Conservation (phyloP, 495 filamentous ascomycete species). For the Corynascus novoguineensis region DNA sequence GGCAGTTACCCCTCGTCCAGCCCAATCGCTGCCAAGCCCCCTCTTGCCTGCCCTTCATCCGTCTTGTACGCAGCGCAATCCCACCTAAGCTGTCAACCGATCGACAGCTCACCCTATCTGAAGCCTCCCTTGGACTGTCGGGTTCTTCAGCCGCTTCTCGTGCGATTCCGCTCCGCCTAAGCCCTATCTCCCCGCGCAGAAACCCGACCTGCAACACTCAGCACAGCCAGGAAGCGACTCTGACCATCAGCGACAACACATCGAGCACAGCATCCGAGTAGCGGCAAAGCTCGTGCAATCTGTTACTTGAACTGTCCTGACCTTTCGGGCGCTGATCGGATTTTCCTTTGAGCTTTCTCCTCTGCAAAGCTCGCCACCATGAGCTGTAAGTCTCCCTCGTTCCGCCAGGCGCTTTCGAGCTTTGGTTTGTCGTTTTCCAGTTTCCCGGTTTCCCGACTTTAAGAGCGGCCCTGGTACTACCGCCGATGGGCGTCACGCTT, state of each 20-base stretch:
- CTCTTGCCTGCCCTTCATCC: slow-evolving; percentile 10
- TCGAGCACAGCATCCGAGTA: not conserved
- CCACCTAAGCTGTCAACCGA: slow-evolving; percentile 3
- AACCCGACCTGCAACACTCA: slow-evolving; percentile 15
- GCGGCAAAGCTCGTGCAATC: not conserved
- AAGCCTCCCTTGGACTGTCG: slow-evolving; percentile 6
- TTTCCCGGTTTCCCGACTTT: not conserved
- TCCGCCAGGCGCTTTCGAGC: slow-evolving; percentile 20
- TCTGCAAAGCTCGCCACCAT: slow-evolving; percentile 27
- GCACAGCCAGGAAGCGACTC: not conserved
- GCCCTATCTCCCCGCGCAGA: slow-evolving; percentile 9
- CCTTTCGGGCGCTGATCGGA: not conserved
- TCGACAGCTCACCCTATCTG: not conserved
- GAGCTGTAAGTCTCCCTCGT: slow-evolving; percentile 35
- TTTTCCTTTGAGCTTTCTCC: slow-evolving; percentile 11
- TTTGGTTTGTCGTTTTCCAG: slow-evolving; percentile 23
- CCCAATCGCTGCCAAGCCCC: slow-evolving; percentile 29
- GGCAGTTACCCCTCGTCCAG: slow-evolving; percentile 18
- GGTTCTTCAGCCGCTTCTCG: slow-evolving; percentile 25
- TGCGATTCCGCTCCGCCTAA: slow-evolving; percentile 12
- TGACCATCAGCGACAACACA: slow-evolving; percentile 2
- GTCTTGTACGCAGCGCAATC: slow-evolving; percentile 22
- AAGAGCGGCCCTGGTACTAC: not conserved
- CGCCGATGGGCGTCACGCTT: not conserved
- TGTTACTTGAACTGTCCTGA: slow-evolving; percentile 9